Percentiles rank a stretch among this genome's conserved stretches.
Evolutionary conservation across 2,329 filamentous ascomycete genomes (phyloP).

Genomic region (Emydomyces testavorans): DNA sequence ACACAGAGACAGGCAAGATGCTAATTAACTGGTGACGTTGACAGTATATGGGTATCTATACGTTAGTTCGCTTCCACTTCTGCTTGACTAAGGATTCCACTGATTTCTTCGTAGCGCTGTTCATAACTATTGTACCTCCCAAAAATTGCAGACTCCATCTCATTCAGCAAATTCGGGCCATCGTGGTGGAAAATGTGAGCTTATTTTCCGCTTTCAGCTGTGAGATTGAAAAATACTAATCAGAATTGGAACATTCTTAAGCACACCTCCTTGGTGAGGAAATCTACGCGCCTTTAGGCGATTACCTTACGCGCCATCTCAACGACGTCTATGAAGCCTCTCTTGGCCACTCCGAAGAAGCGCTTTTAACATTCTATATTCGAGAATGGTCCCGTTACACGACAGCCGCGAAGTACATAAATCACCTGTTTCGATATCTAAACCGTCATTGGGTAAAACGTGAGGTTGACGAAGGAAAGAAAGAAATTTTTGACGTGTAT

Average conservation of each 20-base stretch:
- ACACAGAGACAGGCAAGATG: conserved; percentile 11
- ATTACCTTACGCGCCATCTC: conserved; percentile 72
- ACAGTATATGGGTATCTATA: conserved; percentile 93
- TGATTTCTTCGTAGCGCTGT: conserved; percentile 53
- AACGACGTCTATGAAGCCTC: conserved; percentile 59
- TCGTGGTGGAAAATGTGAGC: conserved; percentile 51
- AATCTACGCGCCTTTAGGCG: conserved; percentile 80
- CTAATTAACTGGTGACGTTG: conserved; percentile 13
- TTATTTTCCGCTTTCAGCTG: conserved; percentile 16
- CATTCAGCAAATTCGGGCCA: conserved; percentile 37
- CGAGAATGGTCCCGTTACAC: conserved; percentile 95
- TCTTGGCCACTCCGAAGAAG: conserved; percentile 74
- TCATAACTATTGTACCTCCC: conserved; percentile 98
- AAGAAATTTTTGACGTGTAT: conserved; percentile 96
- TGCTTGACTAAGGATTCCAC: not conserved
- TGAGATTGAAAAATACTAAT: conserved; percentile 13
- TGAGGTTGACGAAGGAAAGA: conserved; percentile 97
- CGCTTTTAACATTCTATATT: conserved; percentile 84
- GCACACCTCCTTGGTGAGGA: conserved; percentile 93
- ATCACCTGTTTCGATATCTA: conserved; percentile 90
- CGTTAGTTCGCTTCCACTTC: conserved; percentile 41
- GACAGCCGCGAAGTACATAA: conserved; percentile 89
- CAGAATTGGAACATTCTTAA: conserved; percentile 26
- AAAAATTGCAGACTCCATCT: conserved; percentile 55
- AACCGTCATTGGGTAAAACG: conserved; percentile 98